Percentiles rank a stretch among this genome's conserved stretches.
These are phyloP conservation scores for Aspergillus baeticus DNA, from an alignment of 495 filamentous ascomycete genomes.

Conservation along the genomic window DNA sequence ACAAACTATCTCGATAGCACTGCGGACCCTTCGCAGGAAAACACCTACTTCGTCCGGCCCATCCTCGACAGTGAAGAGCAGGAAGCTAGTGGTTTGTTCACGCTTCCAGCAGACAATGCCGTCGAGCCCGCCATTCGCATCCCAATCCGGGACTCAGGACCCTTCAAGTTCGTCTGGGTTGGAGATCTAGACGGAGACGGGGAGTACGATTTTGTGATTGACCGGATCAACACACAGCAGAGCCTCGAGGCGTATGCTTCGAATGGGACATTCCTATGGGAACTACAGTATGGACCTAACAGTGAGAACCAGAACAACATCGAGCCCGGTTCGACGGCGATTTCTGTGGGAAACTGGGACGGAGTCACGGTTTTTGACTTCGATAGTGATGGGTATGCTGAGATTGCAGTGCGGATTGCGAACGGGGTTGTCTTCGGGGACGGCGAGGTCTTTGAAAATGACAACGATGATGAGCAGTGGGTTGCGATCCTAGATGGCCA, in stretches of 20 bases:
- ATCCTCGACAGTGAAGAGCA: neutral
- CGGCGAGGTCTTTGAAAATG: neutral
- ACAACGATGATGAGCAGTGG: conserved; percentile 4
- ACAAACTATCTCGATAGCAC: conserved; percentile 6
- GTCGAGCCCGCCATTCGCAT: neutral
- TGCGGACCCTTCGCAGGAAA: neutral
- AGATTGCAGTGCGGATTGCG: conserved; percentile 2
- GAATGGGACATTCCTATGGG: conserved; percentile 4
- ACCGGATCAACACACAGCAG: neutral
- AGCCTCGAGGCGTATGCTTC: neutral
- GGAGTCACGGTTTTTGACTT: conserved; percentile 12
- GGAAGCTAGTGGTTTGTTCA: neutral
- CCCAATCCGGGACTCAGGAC: neutral
- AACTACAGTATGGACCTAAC: neutral
- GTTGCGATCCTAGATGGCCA: neutral
- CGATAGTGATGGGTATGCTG: conserved; percentile 6
- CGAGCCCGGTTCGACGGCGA: neutral
- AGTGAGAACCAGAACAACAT: conserved; percentile 17
- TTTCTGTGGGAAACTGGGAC: conserved; percentile 2
- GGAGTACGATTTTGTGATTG: conserved; percentile 12
- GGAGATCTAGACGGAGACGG: conserved; percentile 11
- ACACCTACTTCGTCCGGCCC: conserved; percentile 1
- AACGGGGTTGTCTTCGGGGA: conserved; percentile 10
- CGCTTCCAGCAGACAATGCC: neutral
- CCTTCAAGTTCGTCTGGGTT: conserved; percentile 5